Conservation (phyloP, 2,329 filamentous ascomycete species). For the Xylariaceae sp. region DNA sequence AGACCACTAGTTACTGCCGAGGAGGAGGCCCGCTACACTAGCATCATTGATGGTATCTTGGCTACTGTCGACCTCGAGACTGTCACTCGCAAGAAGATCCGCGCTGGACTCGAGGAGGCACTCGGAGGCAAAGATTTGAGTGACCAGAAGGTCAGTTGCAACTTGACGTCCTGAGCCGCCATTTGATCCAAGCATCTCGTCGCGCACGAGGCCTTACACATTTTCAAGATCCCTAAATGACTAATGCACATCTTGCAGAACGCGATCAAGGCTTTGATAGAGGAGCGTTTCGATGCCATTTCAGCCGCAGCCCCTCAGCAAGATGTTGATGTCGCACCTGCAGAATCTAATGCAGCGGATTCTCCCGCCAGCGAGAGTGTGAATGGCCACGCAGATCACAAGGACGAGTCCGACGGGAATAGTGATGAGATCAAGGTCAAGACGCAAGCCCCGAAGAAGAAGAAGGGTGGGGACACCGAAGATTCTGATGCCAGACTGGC, state of each 20-base stretch:
- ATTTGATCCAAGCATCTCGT: background rate
- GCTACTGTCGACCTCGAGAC: slow-evolving; percentile 56
- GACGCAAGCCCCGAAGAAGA: slow-evolving; percentile 49
- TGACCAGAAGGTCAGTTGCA: slow-evolving; percentile 50
- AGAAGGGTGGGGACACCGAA: slow-evolving; percentile 55
- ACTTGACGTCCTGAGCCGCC: background rate
- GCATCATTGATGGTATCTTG: slow-evolving; percentile 58
- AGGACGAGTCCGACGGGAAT: slow-evolving; percentile 30
- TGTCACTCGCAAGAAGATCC: slow-evolving; percentile 61
- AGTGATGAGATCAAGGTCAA: slow-evolving; percentile 46
- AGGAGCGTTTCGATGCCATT: slow-evolving; percentile 69
- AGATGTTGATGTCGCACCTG: slow-evolving; percentile 11
- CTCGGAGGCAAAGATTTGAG: slow-evolving; percentile 55
- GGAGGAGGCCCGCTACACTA: slow-evolving; percentile 50
- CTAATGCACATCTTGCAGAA: slow-evolving; percentile 51
- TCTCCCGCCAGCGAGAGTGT: slow-evolving; percentile 23
- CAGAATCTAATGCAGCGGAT: slow-evolving; percentile 19
- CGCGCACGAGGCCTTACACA: background rate
- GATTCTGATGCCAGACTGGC: slow-evolving; percentile 86
- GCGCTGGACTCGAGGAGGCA: slow-evolving; percentile 51
- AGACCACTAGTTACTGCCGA: slow-evolving; percentile 39
- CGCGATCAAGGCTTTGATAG: slow-evolving; percentile 68
- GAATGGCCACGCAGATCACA: slow-evolving; percentile 29
- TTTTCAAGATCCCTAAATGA: no score
- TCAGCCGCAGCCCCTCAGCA: slow-evolving; percentile 43